Base-by-base conservation (phyloP, 129 eudicot genomes). In the sunflower (Helianthus annuus) region DNA sequence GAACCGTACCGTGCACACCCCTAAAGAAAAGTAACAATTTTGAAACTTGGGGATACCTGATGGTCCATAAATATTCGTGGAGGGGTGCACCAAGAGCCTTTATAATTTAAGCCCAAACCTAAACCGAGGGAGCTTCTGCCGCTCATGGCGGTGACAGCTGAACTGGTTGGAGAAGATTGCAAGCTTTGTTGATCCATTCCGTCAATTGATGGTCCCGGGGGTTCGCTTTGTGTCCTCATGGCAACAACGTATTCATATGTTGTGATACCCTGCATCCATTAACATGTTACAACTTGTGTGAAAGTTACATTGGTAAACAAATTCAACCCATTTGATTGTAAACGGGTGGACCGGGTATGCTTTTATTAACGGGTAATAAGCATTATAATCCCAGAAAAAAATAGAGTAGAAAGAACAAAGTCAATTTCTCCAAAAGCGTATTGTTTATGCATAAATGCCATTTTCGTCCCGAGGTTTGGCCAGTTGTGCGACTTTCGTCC, bases 51-150 rank as follows among this genome's bases (percentile, higher is more conserved):
- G 38, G 38, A 4, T 87, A 93, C 98, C 98, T 87, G 98, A 58
- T 89, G 86, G 49, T 93, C 98, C 92, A 93, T 82, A 78, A 94
- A 94, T 66, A 94, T 84, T 73, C 98, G 76, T 24, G 98, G 98
- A 59, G 98, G 98, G 44, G 98, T 94, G 64, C 98, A 94, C 97
- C 97, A 94, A 71, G 93, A 86, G 59, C 96, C 98, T 87, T 88
- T 88, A 77, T 85, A 81, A 22, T 89, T 96, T 76, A 89, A 69
- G 46, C 89, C 86, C 81, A 66, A 84, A 48, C 91, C 87, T 79
- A 66, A 84, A 44, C 91, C 91, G 39, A 87, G 79, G 4, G 97
- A 94, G 78, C 97, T 94, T 65, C 88, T 65, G 52, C 97, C 94
- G 40, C 98, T 94, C 42, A 86, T 57, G 27, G 84, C 97, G 49